Base-by-base conservation (phyloP, 805 yeast genomes). In the Lipomyces starkeyi region DNA sequence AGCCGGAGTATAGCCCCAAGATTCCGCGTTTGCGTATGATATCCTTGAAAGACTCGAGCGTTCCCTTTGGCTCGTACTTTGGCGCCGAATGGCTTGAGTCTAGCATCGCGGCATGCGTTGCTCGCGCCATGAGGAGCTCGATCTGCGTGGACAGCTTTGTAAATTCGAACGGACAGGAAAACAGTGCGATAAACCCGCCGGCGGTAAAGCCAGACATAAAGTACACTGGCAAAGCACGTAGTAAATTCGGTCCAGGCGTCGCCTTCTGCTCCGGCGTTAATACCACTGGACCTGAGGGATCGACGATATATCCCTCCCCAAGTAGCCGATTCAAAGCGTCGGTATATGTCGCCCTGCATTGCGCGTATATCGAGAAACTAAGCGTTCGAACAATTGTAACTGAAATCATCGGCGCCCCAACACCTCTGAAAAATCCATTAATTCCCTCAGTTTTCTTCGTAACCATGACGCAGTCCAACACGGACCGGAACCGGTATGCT, bases 101-200 rank as follows among this genome's bases (percentile, higher is more conserved):
- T 78, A 63, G 80, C 66, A 68, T 66, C 59, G 68, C 73, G 62
- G 73, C 75, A 52, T 69, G 76, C 54, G 67, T 22, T 2, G 71
- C 74, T 47, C 81, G 78, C 73, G 79, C 78, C 62, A 82, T 75
- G 34, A 84, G 73, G 43, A 79, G 65, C 72, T 81, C 88, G 52
- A 91, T 85, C 77, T 91, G 97, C 49, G 94, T 89, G 69, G 89
- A 91, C 8, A 91, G 82, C 77, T 91, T 92, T 59, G 94, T 87
- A 78, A 91, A 86, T 77, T 91, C 97, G 76, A 91, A 91, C 1
- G 97, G 97, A 72, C 94, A 89, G 2, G 93, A 90, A 76, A 88
- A 86, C 5, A 83, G 47, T 2, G 91, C 83, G 14, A 90, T 87
- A 2, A 83, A 78, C 6, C 85, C 85, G 4, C 97, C 97, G 0